These are phyloP conservation scores for Colletotrichum lupini DNA, from an alignment of 2,329 filamentous ascomycete species.

Conservation along the genomic window DNA sequence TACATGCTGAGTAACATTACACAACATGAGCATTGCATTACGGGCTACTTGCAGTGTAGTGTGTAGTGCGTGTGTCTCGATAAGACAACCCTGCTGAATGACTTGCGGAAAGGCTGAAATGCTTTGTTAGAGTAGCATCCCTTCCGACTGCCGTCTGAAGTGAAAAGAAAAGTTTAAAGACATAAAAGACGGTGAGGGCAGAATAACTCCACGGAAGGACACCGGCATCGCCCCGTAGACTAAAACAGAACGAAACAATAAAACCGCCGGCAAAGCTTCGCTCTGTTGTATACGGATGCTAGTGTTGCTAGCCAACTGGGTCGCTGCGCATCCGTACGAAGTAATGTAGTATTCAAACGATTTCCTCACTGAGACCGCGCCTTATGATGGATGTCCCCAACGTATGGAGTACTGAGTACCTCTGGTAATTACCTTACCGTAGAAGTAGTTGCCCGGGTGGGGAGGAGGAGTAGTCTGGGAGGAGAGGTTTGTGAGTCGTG, in stretches of 20 bases:
- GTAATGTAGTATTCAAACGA: background rate
- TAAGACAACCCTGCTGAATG: background rate
- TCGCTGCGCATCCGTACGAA: background rate
- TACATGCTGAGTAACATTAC: background rate
- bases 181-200: slow-evolving; percentile 28
- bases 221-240: background rate
- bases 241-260: background rate
- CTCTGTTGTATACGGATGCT: slow-evolving; percentile 10
- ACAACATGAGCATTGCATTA: background rate
- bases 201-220: background rate
- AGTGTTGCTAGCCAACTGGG: background rate
- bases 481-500: background rate
- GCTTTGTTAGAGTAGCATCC: background rate
- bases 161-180: slow-evolving; percentile 7
- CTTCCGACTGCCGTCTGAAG: background rate
- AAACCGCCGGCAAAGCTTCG: slow-evolving; percentile 13
- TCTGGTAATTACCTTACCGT: background rate
- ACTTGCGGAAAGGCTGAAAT: background rate
- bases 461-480: background rate
- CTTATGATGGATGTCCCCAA: background rate
- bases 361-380: background rate
- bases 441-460: background rate
- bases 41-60: too few species aligned
- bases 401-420: background rate
- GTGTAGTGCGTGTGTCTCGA: background rate